Evolutionary conservation across 1,284 basidiomycete genomes (phyloP).

Genomic region (Bondarzewia mesenterica): DNA sequence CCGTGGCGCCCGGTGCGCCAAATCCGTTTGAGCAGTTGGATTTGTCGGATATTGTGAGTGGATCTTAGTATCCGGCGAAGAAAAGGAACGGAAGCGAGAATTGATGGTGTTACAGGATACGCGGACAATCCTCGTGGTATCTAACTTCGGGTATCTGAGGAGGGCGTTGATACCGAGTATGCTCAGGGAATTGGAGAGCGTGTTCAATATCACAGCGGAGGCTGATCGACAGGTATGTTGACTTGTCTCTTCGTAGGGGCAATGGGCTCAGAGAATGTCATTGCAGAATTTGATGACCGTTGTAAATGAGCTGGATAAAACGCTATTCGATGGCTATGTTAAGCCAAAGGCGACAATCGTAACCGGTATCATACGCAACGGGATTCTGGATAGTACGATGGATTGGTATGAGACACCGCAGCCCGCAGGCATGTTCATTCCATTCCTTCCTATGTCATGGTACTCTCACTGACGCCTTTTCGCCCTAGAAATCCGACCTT

Average conservation of each 20-base stretch:
- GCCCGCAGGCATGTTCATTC: constrained; percentile 60
- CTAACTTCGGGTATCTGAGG: constrained; percentile 80
- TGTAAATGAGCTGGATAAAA: constrained; percentile 78
- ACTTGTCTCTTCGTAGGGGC: not conserved
- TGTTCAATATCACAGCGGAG: constrained; percentile 69
- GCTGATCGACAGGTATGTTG: constrained; percentile 60
- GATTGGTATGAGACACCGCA: constrained; percentile 91
- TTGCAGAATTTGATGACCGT: constrained; percentile 67
- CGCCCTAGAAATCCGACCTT: constrained; percentile 79
- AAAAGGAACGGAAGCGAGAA: too few relatives aligned
- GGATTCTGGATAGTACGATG: constrained; percentile 74
- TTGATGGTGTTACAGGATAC: constrained; percentile 63
- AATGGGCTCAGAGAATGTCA: not conserved
- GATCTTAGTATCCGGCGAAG: too few relatives aligned
- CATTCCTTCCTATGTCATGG: not conserved
- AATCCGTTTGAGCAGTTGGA: constrained; percentile 52
- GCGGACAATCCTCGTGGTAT: constrained; percentile 82
- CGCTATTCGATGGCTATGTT: constrained; percentile 82
- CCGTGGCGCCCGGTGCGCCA: constrained; percentile 22
- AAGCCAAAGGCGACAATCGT: constrained; percentile 69
- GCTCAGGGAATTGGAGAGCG: constrained; percentile 72
- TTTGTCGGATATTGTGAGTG: constrained; percentile 51
- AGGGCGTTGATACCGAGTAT: constrained; percentile 70
- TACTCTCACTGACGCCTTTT: not conserved
- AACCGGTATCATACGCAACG: constrained; percentile 64